phyloP scores from a whole-genome alignment of 208 protist genomes.

The Leishmania guyanensis region DNA sequence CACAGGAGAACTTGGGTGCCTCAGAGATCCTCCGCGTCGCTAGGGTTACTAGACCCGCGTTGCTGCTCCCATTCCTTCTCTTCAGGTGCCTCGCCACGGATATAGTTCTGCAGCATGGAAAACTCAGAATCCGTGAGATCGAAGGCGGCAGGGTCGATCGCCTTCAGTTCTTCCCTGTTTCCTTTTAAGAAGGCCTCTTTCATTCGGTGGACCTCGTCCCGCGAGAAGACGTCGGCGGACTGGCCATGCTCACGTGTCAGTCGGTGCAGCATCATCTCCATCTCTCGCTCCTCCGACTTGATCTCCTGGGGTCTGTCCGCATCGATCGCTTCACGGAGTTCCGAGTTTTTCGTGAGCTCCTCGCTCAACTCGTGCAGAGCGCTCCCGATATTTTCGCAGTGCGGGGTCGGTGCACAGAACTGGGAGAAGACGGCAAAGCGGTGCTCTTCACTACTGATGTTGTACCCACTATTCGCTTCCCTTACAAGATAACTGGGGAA shows the following conservation, averaged over 20 bases:
- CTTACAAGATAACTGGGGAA: constrained; percentile 34
- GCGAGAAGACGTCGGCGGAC: constrained; percentile 57
- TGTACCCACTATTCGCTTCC: not conserved
- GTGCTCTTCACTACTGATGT: constrained; percentile 14
- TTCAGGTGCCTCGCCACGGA: constrained; percentile 4
- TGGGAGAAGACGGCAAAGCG: constrained; percentile 6
- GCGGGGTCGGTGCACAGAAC: constrained; percentile 13
- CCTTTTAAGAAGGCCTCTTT: constrained; percentile 53
- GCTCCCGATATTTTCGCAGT: constrained; percentile 22
- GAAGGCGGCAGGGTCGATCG: constrained; percentile 55
- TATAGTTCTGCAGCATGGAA: constrained; percentile 32
- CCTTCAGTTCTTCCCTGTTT: constrained; percentile 44
- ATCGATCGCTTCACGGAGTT: constrained; percentile 17
- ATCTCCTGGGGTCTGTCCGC: constrained; percentile 32
- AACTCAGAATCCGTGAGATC: constrained; percentile 72
- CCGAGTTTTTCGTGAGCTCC: constrained; percentile 11
- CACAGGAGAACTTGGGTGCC: not conserved
- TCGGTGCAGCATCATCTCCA: constrained; percentile 77
- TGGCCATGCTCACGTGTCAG: constrained; percentile 50
- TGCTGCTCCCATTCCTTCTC: not conserved
- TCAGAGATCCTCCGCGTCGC: constrained; percentile 20
- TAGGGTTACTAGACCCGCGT: not conserved
- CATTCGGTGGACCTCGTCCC: constrained; percentile 66
- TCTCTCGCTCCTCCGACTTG: constrained; percentile 55
- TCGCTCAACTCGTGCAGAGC: constrained; percentile 11